phyloP scores from a whole-genome alignment of 306 rosid species.

The Canavalia ensiformis region DNA sequence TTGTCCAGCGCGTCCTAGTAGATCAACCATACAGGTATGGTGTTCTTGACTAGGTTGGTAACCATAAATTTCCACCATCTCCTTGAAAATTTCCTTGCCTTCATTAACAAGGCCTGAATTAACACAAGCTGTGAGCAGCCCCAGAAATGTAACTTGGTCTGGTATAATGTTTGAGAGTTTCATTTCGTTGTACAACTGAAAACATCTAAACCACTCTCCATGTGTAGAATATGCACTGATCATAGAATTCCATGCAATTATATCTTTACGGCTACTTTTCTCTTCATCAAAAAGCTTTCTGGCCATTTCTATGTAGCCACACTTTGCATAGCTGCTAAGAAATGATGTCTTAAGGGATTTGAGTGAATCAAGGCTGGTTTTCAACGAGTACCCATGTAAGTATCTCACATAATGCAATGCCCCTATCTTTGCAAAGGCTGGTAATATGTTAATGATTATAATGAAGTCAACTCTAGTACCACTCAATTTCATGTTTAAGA shows the following conservation, averaged over 20 bases:
- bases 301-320: slow-evolving; percentile 80
- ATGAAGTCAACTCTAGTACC: slow-evolving; percentile 67
- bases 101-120: slow-evolving; percentile 73
- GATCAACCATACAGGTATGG: slow-evolving; percentile 80
- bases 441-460: slow-evolving; percentile 67
- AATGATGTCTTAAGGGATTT: slow-evolving; percentile 69
- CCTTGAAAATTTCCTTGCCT: slow-evolving; percentile 68
- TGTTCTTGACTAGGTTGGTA: slow-evolving; percentile 77
- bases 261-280: slow-evolving; percentile 59
- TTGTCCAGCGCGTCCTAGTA: slow-evolving; percentile 78
- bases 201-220: slow-evolving; percentile 70
- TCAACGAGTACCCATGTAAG: slow-evolving; percentile 71
- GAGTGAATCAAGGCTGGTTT: slow-evolving; percentile 64
- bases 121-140: slow-evolving; percentile 75
- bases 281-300: slow-evolving; percentile 72
- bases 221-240: slow-evolving; percentile 75
- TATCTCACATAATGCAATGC: slow-evolving; percentile 77
- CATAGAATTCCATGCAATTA: slow-evolving; percentile 84
- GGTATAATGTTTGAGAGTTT: slow-evolving; percentile 62
- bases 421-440: slow-evolving; percentile 77
- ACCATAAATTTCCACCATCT: slow-evolving; percentile 68
- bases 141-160: slow-evolving; percentile 76
- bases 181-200: slow-evolving; percentile 67
- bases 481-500: slow-evolving; percentile 61
- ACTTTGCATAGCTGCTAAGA: slow-evolving; percentile 81